A percentile compares a stretch with the other conserved stretches of the same genome.
phyloP scores from a whole-genome alignment of 768 basidiomycete species.

The Suillus sp. region DNA sequence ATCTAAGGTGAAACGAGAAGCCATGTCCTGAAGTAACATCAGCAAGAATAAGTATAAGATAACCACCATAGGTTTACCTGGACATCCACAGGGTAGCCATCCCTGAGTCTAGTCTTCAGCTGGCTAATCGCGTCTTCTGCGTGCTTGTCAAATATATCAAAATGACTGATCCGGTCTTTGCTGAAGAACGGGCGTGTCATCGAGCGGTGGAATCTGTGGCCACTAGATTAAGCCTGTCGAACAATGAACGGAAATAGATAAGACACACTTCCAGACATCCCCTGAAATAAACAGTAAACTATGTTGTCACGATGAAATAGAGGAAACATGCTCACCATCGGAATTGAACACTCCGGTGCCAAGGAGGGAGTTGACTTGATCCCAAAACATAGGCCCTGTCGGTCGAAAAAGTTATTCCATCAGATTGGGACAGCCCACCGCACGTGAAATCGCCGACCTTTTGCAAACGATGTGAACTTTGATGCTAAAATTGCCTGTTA shows the following conservation, averaged over 20 bases:
- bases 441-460: constrained; percentile 30
- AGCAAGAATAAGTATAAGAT: constrained; percentile 13
- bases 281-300: constrained; percentile 18
- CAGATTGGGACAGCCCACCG: constrained; percentile 7
- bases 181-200: constrained; percentile 48
- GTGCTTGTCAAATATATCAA: constrained; percentile 43
- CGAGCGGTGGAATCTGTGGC: constrained; percentile 40
- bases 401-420: background rate
- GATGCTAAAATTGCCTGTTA: constrained; percentile 40
- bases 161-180: constrained; percentile 41
- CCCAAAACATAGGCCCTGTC: constrained; percentile 27
- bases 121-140: constrained; percentile 35
- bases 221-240: constrained; percentile 1
- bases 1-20: constrained; percentile 54
- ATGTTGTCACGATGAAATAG: background rate
- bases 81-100: constrained; percentile 45
- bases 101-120: constrained; percentile 33
- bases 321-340: constrained; percentile 30
- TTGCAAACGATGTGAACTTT: constrained; percentile 38
- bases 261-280: constrained; percentile 42
- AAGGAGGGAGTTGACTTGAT: constrained; percentile 31
- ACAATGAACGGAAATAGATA: background rate
- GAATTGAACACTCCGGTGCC: constrained; percentile 46
- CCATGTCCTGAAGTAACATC: constrained; percentile 33
- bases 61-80: constrained; percentile 29